phyloP scores from a whole-genome alignment of 2,329 filamentous ascomycete species.

The Aciculosporium take region DNA sequence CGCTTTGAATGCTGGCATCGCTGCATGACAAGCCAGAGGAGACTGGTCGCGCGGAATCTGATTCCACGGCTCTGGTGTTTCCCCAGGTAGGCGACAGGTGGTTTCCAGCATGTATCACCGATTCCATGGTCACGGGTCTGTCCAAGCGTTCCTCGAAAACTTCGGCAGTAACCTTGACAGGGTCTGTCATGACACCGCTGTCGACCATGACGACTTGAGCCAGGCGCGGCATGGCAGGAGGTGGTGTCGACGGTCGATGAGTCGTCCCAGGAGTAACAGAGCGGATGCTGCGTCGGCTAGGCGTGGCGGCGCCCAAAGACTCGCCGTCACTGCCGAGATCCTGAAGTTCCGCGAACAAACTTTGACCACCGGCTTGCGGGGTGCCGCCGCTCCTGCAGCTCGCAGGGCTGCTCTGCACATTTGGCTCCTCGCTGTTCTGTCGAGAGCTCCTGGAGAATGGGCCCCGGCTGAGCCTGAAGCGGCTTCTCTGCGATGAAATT shows the following conservation, averaged over 20 bases:
- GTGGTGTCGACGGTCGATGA: conserved; percentile 28
- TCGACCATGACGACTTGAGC: conserved; percentile 44
- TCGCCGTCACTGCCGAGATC: conserved; percentile 66
- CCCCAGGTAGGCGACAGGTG: conserved; percentile 14
- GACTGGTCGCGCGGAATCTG: conserved; percentile 24
- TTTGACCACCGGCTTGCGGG: conserved; percentile 49
- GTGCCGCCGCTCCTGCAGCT: conserved; percentile 40
- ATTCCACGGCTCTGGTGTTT: conserved; percentile 12
- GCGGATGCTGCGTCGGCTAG: conserved; percentile 34
- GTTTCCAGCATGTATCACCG: conserved; percentile 20
- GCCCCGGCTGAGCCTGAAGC: conserved; percentile 54
- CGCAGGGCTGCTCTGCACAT: conserved; percentile 43
- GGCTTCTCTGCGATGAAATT: conserved; percentile 52
- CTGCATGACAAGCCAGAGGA: conserved; percentile 39
- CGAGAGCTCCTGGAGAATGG: conserved; percentile 45
- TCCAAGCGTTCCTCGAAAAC: conserved; percentile 4
- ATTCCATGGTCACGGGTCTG: conserved; percentile 28
- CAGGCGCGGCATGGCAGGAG: conserved; percentile 34
- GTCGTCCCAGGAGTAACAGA: conserved; percentile 35
- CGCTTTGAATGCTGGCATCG: conserved; percentile 37
- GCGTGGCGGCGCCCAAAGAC: conserved; percentile 46
- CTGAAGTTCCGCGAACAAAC: conserved; percentile 79
- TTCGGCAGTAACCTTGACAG: conserved; percentile 25
- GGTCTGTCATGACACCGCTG: conserved; percentile 46
- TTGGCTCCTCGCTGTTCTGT: conserved; percentile 44